A percentile compares a stretch with the other conserved stretches of the same genome.
Evolutionary conservation across 805 yeast species (phyloP).

Genomic region (Sporopachydermia lactativora): DNA sequence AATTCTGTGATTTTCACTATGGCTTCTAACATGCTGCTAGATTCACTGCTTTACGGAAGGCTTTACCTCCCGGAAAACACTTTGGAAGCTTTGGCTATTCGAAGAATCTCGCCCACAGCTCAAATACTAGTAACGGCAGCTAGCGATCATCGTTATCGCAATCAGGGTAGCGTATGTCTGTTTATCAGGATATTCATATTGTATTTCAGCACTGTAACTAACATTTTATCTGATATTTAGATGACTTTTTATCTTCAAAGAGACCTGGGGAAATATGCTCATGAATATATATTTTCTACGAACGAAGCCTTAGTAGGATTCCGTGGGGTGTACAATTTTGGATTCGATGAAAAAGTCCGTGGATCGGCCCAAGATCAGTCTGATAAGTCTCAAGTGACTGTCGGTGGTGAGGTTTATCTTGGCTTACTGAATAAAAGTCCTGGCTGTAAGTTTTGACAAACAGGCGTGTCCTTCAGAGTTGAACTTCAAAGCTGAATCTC

Average conservation of each 20-base stretch:
- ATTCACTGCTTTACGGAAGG: slow-evolving; percentile 61
- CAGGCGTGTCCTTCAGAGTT: background rate
- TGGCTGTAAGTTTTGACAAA: slow-evolving; percentile 26
- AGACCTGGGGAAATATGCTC: slow-evolving; percentile 44
- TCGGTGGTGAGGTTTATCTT: slow-evolving; percentile 85
- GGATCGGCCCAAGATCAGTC: slow-evolving; percentile 4
- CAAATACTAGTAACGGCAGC: slow-evolving; percentile 66
- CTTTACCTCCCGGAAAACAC: slow-evolving; percentile 80
- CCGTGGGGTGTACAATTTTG: slow-evolving; percentile 59
- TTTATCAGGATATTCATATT: background rate
- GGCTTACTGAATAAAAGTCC: slow-evolving; percentile 78
- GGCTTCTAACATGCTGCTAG: slow-evolving; percentile 8
- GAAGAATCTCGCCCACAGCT: slow-evolving; percentile 40
- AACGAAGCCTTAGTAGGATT: slow-evolving; percentile 76
- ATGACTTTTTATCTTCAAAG: slow-evolving; percentile 61
- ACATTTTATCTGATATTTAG: slow-evolving; percentile 20
- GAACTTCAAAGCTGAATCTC: too few relatives aligned
- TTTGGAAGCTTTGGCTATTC: slow-evolving; percentile 75
- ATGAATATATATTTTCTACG: slow-evolving; percentile 70
- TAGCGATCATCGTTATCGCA: slow-evolving; percentile 43
- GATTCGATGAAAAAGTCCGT: slow-evolving; percentile 14
- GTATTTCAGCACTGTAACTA: background rate
- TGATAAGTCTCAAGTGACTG: slow-evolving; percentile 24
- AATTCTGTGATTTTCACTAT: too few relatives aligned
- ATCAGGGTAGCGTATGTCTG: slow-evolving; percentile 27